These are phyloP conservation scores for Astrothelium macrocarpum DNA, from an alignment of 495 filamentous ascomycete species.

Conservation along the genomic window DNA sequence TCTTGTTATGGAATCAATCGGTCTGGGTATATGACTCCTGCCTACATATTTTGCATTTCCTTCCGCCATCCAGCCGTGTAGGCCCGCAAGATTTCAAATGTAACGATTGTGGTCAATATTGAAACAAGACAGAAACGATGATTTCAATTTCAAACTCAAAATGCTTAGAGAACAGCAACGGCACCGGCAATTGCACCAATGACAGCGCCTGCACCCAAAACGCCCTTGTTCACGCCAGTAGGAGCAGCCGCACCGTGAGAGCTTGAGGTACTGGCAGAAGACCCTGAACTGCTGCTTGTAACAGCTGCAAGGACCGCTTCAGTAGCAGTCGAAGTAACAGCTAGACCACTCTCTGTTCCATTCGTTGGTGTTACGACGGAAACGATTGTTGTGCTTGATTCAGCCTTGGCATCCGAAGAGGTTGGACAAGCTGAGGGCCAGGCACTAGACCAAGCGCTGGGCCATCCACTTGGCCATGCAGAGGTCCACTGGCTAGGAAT, in stretches of 20 bases:
- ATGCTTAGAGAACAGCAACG: background rate
- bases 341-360: background rate
- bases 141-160: background rate
- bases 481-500: background rate
- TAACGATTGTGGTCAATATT: background rate
- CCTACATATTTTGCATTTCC: background rate
- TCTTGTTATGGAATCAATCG: background rate
- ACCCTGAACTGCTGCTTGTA: background rate
- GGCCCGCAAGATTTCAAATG: background rate
- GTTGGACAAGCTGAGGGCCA: background rate
- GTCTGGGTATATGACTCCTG: background rate
- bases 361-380: background rate
- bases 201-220: background rate
- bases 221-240: background rate
- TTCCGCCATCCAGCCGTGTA: background rate
- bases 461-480: background rate
- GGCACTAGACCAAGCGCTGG: background rate
- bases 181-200: background rate
- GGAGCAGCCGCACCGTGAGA: background rate
- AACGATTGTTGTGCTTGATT: background rate
- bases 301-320: background rate
- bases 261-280: background rate
- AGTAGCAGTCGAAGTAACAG: constrained; percentile 1
- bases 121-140: background rate
- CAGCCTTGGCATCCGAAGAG: background rate